phyloP scores from a whole-genome alignment of 345 rosid genomes.

The Heritiera fomes region DNA sequence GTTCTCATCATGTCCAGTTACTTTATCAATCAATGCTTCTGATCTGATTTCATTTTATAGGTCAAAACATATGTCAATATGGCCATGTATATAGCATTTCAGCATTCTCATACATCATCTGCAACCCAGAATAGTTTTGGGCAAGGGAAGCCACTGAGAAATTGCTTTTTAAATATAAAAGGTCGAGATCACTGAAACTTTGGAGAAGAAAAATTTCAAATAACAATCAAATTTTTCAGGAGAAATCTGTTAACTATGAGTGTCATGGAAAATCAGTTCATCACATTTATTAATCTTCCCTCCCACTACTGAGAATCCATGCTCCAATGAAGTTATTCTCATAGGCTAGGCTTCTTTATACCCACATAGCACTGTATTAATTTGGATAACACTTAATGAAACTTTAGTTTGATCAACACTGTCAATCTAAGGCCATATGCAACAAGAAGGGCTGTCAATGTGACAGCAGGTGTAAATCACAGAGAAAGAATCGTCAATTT shows the following conservation, averaged over 20 bases:
- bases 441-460: background rate
- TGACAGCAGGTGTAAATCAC: background rate
- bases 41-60: background rate
- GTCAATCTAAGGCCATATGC: background rate
- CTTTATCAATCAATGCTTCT: background rate
- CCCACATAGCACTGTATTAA: background rate
- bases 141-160: background rate
- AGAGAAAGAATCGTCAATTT: background rate
- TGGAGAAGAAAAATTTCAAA: background rate
- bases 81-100: background rate
- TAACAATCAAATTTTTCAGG: background rate
- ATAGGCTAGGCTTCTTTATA: background rate
- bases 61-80: background rate
- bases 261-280: background rate
- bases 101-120: background rate
- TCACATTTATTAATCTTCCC: background rate
- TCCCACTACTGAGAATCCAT: background rate
- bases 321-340: background rate
- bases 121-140: background rate
- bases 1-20: background rate
- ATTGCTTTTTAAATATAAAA: background rate
- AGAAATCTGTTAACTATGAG: background rate
- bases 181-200: background rate
- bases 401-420: background rate
- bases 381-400: conserved; percentile 1